Evolutionary conservation across 768 basidiomycete species (phyloP).

Genomic region (Leccinum incarnatum): DNA sequence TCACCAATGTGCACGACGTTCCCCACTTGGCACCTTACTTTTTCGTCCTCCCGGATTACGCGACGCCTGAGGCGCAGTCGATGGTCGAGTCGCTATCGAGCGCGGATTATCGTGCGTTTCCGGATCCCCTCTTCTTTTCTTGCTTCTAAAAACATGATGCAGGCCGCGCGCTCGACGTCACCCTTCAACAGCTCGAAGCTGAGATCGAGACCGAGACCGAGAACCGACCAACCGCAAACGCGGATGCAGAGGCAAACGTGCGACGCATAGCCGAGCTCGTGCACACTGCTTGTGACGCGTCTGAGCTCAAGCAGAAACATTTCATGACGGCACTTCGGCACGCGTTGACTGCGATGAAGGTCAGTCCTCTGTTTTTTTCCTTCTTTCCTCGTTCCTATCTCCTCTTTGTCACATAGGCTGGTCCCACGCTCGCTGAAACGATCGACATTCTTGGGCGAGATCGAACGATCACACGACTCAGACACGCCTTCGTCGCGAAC

Average conservation of each 20-base stretch:
- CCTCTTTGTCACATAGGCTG: constrained; percentile 30
- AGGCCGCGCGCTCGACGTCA: constrained; percentile 12
- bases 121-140: background rate
- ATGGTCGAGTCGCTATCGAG: constrained; percentile 47
- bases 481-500: constrained; percentile 5
- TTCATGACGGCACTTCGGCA: constrained; percentile 76
- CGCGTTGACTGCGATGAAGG: constrained; percentile 83
- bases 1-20: constrained; percentile 70
- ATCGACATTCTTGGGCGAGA: constrained; percentile 38
- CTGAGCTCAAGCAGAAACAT: constrained; percentile 42
- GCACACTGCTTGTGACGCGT: constrained; percentile 41
- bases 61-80: constrained; percentile 48
- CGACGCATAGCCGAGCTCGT: constrained; percentile 31
- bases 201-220: background rate
- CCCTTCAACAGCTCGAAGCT: constrained; percentile 2
- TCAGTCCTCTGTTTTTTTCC: constrained; percentile 29
- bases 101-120: constrained; percentile 44
- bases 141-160: background rate
- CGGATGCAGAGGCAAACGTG: background rate
- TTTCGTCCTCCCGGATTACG: constrained; percentile 67
- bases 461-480: constrained; percentile 20
- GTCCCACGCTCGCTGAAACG: constrained; percentile 42
- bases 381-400: background rate
- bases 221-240: background rate
- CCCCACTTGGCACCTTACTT: constrained; percentile 62